Percentiles rank a stretch among this genome's conserved stretches.
Conservation (phyloP, 768 basidiomycete species). For the Amyloporia xantha region DNA sequence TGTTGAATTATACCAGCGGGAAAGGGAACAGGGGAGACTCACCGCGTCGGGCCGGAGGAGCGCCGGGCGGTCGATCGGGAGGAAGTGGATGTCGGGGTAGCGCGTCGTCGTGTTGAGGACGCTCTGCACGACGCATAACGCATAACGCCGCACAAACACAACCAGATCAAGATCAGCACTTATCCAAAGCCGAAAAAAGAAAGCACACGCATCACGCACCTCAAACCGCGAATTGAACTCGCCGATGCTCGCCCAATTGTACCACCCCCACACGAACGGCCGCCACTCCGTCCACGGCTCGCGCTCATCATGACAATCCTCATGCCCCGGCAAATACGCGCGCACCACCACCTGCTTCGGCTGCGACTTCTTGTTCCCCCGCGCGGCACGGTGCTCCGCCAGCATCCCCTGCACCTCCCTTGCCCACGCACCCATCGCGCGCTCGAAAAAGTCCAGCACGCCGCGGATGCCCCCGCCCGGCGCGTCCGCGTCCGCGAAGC, state of each 20-base stretch:
- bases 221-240: constrained; percentile 53
- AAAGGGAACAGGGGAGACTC: constrained; percentile 20
- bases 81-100: constrained; percentile 51
- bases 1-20: background rate
- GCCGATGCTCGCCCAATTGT: constrained; percentile 60
- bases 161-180: no score
- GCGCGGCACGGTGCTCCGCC: constrained; percentile 24
- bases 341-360: constrained; percentile 43
- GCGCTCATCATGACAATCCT: constrained; percentile 47
- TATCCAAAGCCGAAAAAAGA: no score
- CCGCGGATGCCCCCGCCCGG: constrained; percentile 44
- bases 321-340: constrained; percentile 60
- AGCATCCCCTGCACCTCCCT: constrained; percentile 41
- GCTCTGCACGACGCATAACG: constrained; percentile 25
- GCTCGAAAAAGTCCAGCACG: constrained; percentile 50
- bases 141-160: no score
- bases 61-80: constrained; percentile 56
- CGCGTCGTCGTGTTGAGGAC: constrained; percentile 27
- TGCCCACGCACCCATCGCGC: constrained; percentile 54
- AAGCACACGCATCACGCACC: constrained; percentile 27
- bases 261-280: constrained; percentile 43
- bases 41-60: constrained; percentile 61
- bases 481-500: constrained; percentile 28
- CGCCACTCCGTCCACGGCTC: constrained; percentile 41
- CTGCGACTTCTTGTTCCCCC: constrained; percentile 15